phyloP scores from a whole-genome alignment of 495 filamentous ascomycete genomes.

The Hypoxylon perforatum region DNA sequence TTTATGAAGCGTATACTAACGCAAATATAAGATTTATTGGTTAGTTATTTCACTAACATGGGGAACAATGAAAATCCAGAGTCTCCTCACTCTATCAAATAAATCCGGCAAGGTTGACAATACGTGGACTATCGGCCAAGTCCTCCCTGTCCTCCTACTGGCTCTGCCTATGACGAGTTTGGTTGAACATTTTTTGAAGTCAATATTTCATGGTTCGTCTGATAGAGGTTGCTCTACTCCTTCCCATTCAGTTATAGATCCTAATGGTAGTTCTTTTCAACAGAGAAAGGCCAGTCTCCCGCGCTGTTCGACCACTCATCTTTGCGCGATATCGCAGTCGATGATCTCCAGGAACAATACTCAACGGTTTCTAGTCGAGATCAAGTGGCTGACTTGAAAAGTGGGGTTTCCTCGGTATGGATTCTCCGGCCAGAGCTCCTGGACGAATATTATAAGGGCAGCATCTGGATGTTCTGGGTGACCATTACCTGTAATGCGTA shows the following conservation, averaged over 20 bases:
- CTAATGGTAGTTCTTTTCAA: not conserved
- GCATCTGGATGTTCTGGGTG: not conserved
- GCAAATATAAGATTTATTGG: not conserved
- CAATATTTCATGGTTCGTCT: not conserved
- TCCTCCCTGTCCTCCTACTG: not conserved
- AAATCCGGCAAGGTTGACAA: not conserved
- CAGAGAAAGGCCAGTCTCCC: not conserved
- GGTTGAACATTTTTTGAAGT: not conserved
- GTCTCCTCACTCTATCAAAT: not conserved
- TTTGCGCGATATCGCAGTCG: not conserved
- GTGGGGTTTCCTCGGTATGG: not conserved
- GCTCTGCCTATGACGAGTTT: not conserved
- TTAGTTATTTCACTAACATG: not conserved
- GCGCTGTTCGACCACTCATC: not conserved
- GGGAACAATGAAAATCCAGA: not conserved
- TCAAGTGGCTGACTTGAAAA: not conserved
- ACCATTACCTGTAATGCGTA: not conserved
- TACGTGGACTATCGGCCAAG: not conserved
- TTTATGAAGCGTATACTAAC: not conserved
- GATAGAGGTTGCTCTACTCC: not conserved
- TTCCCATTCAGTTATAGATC: not conserved
- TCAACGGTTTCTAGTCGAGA: not conserved
- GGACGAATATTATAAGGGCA: not conserved
- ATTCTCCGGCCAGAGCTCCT: not conserved
- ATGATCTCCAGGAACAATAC: too few relatives aligned